phyloP scores from a whole-genome alignment of 352 stramenopile species.

The Globisporangium mamillatum region DNA sequence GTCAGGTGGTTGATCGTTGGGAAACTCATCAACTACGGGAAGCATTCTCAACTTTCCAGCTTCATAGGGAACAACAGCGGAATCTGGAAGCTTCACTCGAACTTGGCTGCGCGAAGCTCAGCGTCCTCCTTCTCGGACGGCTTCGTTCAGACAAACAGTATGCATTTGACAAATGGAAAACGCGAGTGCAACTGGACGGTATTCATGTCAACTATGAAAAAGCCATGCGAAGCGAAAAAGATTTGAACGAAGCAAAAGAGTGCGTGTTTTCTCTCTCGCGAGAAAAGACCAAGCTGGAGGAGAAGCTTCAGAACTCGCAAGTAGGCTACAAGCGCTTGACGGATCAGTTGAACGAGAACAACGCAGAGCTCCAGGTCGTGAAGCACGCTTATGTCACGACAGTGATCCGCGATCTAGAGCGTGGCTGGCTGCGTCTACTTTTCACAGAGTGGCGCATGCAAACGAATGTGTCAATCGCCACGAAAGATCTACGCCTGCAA shows the following conservation, averaged over 20 bases:
- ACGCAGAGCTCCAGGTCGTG: slow-evolving; percentile 57
- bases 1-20: background rate
- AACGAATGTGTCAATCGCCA: slow-evolving; percentile 29
- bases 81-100: background rate
- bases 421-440: slow-evolving; percentile 36
- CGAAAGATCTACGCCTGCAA: slow-evolving; percentile 47
- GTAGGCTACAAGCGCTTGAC: slow-evolving; percentile 34
- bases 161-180: slow-evolving; percentile 25
- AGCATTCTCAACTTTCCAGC: slow-evolving; percentile 3
- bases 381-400: slow-evolving; percentile 65
- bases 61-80: background rate
- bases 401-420: slow-evolving; percentile 46
- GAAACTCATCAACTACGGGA: background rate
- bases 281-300: slow-evolving; percentile 57
- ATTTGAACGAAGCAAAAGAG: slow-evolving; percentile 60
- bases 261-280: slow-evolving; percentile 68
- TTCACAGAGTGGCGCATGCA: slow-evolving; percentile 47
- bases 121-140: slow-evolving; percentile 21
- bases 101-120: slow-evolving; percentile 26
- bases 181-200: slow-evolving; percentile 24
- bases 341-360: slow-evolving; percentile 43
- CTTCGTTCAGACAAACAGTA: slow-evolving; percentile 17
- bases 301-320: slow-evolving; percentile 38
- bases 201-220: slow-evolving; percentile 23
- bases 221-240: slow-evolving; percentile 26